Evolutionary conservation across 257 asterid genomes (phyloP).

Genomic region (Buddleja alternifolia): DNA sequence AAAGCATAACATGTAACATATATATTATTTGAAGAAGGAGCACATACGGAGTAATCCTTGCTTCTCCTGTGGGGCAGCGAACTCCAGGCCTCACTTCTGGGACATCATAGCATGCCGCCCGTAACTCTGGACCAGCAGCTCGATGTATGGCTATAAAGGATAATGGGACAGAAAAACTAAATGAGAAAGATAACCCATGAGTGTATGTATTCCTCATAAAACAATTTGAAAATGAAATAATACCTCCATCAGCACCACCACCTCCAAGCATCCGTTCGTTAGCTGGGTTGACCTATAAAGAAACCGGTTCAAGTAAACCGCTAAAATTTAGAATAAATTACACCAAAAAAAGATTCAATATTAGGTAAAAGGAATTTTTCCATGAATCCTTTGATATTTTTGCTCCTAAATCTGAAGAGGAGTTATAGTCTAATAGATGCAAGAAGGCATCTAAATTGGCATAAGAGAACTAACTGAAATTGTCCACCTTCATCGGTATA

Average conservation of each 20-base stretch:
- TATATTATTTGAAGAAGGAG: slow-evolving; percentile 9
- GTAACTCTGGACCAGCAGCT: slow-evolving; percentile 93
- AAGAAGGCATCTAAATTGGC: too few species aligned
- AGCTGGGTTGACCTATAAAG: slow-evolving; percentile 86
- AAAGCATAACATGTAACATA: background rate
- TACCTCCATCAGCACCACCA: slow-evolving; percentile 99
- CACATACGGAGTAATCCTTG: slow-evolving; percentile 86
- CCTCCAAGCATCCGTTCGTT: slow-evolving; percentile 96
- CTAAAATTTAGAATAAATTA: background rate
- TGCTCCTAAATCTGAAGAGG: background rate
- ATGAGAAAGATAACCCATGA: slow-evolving; percentile 15
- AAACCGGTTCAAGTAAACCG: slow-evolving; percentile 19
- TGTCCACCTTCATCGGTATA: too few species aligned
- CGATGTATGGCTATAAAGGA: slow-evolving; percentile 76
- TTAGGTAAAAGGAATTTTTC: background rate
- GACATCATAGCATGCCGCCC: slow-evolving; percentile 74
- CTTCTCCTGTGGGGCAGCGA: slow-evolving; percentile 99
- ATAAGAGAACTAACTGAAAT: too few species aligned
- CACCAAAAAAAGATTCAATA: background rate
- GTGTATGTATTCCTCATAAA: slow-evolving; percentile 1
- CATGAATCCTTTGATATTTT: background rate
- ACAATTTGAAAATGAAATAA: slow-evolving; percentile 10
- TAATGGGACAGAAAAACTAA: background rate
- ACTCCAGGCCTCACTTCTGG: slow-evolving; percentile 83
- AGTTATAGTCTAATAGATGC: too few species aligned